These are phyloP conservation scores for Lenzites betulinus DNA, from an alignment of 768 basidiomycete species.

Conservation along the genomic window DNA sequence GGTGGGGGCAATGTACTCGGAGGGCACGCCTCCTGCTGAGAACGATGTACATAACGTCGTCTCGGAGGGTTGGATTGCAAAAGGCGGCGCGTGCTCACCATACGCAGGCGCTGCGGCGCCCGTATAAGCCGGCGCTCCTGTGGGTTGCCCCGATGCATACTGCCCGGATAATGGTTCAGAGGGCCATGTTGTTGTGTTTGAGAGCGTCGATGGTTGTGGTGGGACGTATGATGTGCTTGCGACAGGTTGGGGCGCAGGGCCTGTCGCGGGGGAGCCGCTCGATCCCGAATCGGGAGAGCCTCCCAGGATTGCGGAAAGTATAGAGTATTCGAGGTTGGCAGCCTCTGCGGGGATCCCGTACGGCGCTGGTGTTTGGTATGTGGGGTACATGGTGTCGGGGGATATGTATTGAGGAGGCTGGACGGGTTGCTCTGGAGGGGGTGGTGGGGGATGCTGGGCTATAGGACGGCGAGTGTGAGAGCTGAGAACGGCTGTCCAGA, in stretches of 20 bases:
- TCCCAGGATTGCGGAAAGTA: constrained; percentile 88
- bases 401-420: constrained; percentile 40
- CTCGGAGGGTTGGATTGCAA: constrained; percentile 36
- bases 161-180: constrained; percentile 30
- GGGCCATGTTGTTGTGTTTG: constrained; percentile 39
- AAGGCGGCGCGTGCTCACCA: constrained; percentile 29
- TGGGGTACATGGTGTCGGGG: constrained; percentile 59
- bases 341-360: constrained; percentile 83
- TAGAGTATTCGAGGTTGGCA: constrained; percentile 93
- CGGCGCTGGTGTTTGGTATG: constrained; percentile 50
- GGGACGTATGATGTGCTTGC: constrained; percentile 23
- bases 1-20: constrained; percentile 15
- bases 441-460: constrained; percentile 11
- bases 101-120: constrained; percentile 14
- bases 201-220: constrained; percentile 23
- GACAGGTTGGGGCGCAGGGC: constrained; percentile 12
- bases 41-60: constrained; percentile 34
- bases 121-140: constrained; percentile 8
- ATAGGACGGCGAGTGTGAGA: constrained; percentile 3
- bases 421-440: constrained; percentile 43
- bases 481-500: not conserved
- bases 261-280: constrained; percentile 19
- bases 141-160: not conserved
- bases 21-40: constrained; percentile 29
- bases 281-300: constrained; percentile 33